Evolutionary conservation across 75 land plant species (phyloP).

Genomic region (Chamaecyparis obtusa): DNA sequence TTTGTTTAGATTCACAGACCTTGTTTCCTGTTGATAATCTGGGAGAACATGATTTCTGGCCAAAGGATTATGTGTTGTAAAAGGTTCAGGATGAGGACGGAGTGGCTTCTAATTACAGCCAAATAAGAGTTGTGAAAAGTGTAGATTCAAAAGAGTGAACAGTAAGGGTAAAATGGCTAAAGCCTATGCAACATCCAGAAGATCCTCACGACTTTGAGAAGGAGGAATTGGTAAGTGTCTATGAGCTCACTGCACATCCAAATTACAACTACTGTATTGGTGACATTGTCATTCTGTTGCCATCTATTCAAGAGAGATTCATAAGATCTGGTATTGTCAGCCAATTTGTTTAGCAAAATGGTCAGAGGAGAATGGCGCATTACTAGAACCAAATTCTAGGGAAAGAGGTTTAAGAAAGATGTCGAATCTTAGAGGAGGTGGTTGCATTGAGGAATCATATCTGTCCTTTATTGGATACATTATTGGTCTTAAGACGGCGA

Average conservation of each 20-base stretch:
- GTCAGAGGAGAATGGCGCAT: neutral
- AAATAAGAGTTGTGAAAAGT: constrained; percentile 64
- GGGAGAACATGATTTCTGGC: constrained; percentile 88
- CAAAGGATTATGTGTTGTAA: constrained; percentile 75
- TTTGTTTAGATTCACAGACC: constrained; percentile 47
- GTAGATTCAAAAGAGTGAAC: constrained; percentile 83
- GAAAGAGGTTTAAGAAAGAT: neutral
- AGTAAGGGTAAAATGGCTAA: constrained; percentile 75
- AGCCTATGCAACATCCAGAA: constrained; percentile 15
- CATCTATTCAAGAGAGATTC: constrained; percentile 7
- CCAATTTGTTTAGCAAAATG: neutral
- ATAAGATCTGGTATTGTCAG: neutral
- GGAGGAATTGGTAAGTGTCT: constrained; percentile 84
- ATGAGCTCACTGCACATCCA: constrained; percentile 89
- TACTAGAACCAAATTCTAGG: neutral
- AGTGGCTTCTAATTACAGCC: constrained; percentile 21
- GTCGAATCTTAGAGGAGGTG: neutral
- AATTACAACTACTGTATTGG: constrained; percentile 68
- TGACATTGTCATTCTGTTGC: constrained; percentile 64
- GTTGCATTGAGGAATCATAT: constrained; percentile 16
- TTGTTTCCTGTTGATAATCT: constrained; percentile 58
- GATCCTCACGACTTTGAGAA: constrained; percentile 23
- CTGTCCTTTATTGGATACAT: constrained; percentile 94
- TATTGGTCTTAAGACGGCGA: constrained; percentile 87
- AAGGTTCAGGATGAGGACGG: constrained; percentile 51